Percentiles rank a stretch among this genome's conserved stretches.
These are phyloP conservation scores for Phycomyces blakesleeanus DNA, from an alignment of 192 early-diverging fungal species.

Conservation along the genomic window DNA sequence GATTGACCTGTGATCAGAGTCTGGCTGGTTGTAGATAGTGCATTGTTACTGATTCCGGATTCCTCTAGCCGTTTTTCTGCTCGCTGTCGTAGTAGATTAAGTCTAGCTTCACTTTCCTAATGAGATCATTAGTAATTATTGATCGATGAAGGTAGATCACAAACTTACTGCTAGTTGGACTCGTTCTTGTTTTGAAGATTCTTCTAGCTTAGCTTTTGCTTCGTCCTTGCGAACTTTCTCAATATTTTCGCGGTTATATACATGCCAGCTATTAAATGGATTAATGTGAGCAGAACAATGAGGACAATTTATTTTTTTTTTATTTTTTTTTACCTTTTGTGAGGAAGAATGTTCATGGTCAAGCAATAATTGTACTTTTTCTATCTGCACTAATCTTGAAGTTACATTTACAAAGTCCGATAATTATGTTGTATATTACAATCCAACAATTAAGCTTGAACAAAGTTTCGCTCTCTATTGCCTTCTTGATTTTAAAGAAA, in stretches of 20 bases:
- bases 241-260: slow-evolving; percentile 68
- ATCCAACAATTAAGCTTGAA: no score
- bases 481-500: no score
- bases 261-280: slow-evolving; percentile 59
- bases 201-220: slow-evolving; percentile 57
- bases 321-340: slow-evolving; percentile 67
- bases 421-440: no score
- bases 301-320: no score
- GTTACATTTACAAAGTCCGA: no score
- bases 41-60: not conserved
- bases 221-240: slow-evolving; percentile 68
- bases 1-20: slow-evolving; percentile 46
- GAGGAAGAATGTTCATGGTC: slow-evolving; percentile 60
- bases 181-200: slow-evolving; percentile 46
- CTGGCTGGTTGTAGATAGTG: slow-evolving; percentile 1
- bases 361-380: not conserved
- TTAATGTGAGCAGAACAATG: not conserved
- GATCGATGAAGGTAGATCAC: not conserved
- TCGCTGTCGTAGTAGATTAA: slow-evolving; percentile 47
- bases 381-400: no score
- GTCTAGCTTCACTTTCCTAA: slow-evolving; percentile 59
- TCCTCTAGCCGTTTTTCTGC: slow-evolving; percentile 27
- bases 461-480: no score
- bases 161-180: slow-evolving; percentile 51
- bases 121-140: not conserved